A percentile compares a stretch with the other conserved stretches of the same genome.
Conservation (phyloP, 1,284 basidiomycete species). For the Ustilago bromivora region DNA sequence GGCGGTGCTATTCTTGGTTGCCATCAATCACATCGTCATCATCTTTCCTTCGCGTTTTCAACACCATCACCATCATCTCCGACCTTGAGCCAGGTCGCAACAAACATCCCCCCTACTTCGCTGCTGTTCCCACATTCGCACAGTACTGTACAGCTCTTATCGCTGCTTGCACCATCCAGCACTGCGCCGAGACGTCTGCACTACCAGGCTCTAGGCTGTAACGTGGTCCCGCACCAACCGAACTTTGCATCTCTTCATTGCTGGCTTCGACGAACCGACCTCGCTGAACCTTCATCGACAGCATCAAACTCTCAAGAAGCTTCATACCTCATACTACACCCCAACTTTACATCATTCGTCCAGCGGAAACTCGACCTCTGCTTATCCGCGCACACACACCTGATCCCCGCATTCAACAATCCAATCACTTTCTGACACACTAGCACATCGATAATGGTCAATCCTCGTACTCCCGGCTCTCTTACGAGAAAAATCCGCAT, state of each 20-base stretch:
- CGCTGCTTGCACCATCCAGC: background rate
- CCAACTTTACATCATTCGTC: background rate
- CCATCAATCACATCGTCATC: constrained; percentile 7
- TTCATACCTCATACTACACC: background rate
- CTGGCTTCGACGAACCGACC: background rate
- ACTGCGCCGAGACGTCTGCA: background rate
- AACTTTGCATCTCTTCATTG: background rate
- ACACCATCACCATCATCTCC: background rate
- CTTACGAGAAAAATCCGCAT: constrained; percentile 65
- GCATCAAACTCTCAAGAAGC: background rate
- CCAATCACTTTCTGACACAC: background rate
- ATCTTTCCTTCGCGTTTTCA: background rate
- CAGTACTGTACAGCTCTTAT: background rate
- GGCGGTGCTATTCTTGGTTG: constrained; percentile 15
- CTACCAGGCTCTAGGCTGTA: background rate
- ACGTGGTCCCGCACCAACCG: background rate
- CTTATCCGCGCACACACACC: background rate
- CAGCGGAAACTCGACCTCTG: background rate
- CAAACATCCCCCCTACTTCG: background rate
- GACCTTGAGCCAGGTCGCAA: background rate
- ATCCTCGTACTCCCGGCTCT: constrained; percentile 56
- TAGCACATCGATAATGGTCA: constrained; percentile 54
- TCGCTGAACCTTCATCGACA: background rate
- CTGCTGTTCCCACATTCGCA: background rate
- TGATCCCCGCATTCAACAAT: background rate